Base-by-base conservation (phyloP, 257 asterid species). In the Nicotiana benthamiana region DNA sequence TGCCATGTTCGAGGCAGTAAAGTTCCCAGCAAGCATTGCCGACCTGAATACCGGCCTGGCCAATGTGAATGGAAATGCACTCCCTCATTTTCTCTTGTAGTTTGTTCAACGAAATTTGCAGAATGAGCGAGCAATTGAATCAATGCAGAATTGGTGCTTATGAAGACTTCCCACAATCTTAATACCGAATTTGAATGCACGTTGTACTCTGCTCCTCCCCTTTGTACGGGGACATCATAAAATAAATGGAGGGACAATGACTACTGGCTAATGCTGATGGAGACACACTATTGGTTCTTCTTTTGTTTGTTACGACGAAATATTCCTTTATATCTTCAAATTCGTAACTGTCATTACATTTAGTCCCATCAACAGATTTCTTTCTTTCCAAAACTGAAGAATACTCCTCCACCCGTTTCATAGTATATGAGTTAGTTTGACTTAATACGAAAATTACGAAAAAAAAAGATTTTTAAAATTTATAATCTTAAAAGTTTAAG, bases 21-120 rank as follows among this genome's bases (percentile, higher is more conserved):
- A 78, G 81, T 78, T 78, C 81, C 81, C 81, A 78, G 70, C 81
- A 78, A 78, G 81, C 81, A 57, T 78, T 78, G 81, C 81, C 81
- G 0, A 78, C 81, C 11, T 60, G 74, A 78, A 78, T 78, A 10
- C 74, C 74, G 7, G 81, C 81, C 52, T 67, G 75, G 6, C 81
- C 81, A 34, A 78, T 78, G 81, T 78, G 81, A 78, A 78, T 51
- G 57, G 81, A 78, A 20, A 78, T 36, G 59, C 81, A 78, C 32
- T 78, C 81, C 70, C 81, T 78, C 81, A 78, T 78, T 78, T 77
- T 77, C 74, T 20, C 10, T 53, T 18, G 11, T 16, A n/a, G 2
- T 17, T n/a, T 24, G 6, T 30, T 9, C 12, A 13, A 34, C 13
- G 32, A 43, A 30, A 34, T 57, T 30, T 36, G 56, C 24, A 59